Conservation (phyloP, 441 rosid genomes). For the Aquilaria agallochum region DNA sequence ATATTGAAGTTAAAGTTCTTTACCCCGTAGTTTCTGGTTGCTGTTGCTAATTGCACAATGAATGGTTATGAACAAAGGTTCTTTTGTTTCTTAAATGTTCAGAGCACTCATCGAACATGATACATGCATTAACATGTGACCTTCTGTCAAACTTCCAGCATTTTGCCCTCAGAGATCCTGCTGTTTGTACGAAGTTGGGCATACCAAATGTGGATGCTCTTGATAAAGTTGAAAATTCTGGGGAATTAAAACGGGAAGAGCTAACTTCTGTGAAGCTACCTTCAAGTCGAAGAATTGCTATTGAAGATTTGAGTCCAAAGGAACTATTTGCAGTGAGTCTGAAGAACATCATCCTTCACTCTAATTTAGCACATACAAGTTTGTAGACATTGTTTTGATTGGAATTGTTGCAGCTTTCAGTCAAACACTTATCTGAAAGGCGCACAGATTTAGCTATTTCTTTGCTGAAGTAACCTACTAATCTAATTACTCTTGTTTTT, state of each 20-base stretch:
- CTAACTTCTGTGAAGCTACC: slow-evolving; percentile 28
- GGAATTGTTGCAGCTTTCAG: slow-evolving; percentile 60
- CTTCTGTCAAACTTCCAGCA: slow-evolving; percentile 50
- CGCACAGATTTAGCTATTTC: slow-evolving; percentile 45
- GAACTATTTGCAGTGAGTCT: slow-evolving; percentile 65
- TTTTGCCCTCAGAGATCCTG: slow-evolving; percentile 61
- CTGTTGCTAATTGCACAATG: too few species aligned
- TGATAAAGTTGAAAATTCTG: slow-evolving; percentile 19
- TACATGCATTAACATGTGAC: background rate
- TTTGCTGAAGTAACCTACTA: slow-evolving; percentile 48
- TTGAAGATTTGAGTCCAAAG: slow-evolving; percentile 49
- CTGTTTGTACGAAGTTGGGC: slow-evolving; percentile 55
- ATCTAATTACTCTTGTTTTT: background rate
- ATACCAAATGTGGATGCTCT: slow-evolving; percentile 34
- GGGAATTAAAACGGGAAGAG: slow-evolving; percentile 27
- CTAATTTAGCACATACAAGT: slow-evolving; percentile 7
- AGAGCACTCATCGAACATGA: background rate
- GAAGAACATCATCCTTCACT: slow-evolving; percentile 10
- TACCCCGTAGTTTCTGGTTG: too few species aligned
- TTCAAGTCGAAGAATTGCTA: slow-evolving; percentile 23
- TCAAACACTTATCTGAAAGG: slow-evolving; percentile 47
- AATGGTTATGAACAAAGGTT: too few species aligned
- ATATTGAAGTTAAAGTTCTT: too few species aligned
- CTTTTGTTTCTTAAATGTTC: too few species aligned
- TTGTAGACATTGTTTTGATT: slow-evolving; percentile 21